phyloP scores from a whole-genome alignment of 2,329 filamentous ascomycete genomes.

The Tolypocladium sp. region DNA sequence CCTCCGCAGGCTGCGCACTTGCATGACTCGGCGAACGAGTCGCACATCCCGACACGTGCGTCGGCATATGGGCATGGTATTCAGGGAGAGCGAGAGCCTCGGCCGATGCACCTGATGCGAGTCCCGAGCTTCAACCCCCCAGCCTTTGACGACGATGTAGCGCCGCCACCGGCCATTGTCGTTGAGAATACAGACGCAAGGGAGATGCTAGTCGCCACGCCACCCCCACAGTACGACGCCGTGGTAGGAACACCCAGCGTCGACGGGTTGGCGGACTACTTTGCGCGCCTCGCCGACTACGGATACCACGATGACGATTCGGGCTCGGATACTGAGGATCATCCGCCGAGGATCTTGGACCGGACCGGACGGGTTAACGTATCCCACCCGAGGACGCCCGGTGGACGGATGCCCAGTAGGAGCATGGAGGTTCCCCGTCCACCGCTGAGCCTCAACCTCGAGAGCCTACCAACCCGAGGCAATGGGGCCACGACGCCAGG shows the following conservation, averaged over 20 bases:
- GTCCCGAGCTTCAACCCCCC: slow-evolving; percentile 83
- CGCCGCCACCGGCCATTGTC: slow-evolving; percentile 23
- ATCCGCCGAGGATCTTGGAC: slow-evolving; percentile 35
- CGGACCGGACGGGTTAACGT: slow-evolving; percentile 48
- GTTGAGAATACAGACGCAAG: slow-evolving; percentile 9
- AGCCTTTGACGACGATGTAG: slow-evolving; percentile 67
- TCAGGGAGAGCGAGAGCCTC: slow-evolving; percentile 30
- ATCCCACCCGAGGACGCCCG: slow-evolving; percentile 45
- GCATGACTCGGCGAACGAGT: slow-evolving; percentile 12
- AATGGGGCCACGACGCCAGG: background rate
- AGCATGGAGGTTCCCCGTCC: slow-evolving; percentile 45
- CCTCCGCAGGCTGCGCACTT: slow-evolving; percentile 51
- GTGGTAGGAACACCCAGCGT: slow-evolving; percentile 63
- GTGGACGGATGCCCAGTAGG: slow-evolving; percentile 43
- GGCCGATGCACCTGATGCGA: slow-evolving; percentile 78
- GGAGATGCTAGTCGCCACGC: slow-evolving; percentile 48
- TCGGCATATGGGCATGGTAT: slow-evolving; percentile 4
- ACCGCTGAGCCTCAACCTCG: slow-evolving; percentile 5
- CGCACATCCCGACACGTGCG: slow-evolving; percentile 6
- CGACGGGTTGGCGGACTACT: slow-evolving; percentile 75
- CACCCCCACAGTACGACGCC: slow-evolving; percentile 75
- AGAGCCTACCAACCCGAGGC: background rate
- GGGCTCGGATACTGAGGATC: slow-evolving; percentile 32
- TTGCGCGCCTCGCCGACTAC: slow-evolving; percentile 67
- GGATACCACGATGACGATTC: slow-evolving; percentile 37